Evolutionary conservation across 129 eudicot genomes (phyloP).

Genomic region (Daucus carota): DNA sequence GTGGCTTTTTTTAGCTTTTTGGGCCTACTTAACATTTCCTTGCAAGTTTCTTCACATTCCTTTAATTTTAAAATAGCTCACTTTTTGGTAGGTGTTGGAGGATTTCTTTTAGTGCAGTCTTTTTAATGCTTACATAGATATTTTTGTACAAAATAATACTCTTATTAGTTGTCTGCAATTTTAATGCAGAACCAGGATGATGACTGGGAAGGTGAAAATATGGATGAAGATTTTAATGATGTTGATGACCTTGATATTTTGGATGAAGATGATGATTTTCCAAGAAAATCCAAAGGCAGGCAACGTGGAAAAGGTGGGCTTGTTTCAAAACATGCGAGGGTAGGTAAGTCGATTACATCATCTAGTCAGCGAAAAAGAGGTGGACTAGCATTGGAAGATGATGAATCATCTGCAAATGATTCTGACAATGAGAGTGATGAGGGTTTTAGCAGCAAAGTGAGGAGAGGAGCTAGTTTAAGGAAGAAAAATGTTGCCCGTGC

Average conservation of each 20-base stretch:
- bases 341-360: constrained; percentile 26
- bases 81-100: not conserved
- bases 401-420: constrained; percentile 60
- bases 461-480: constrained; percentile 40
- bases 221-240: constrained; percentile 63
- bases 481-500: constrained; percentile 42
- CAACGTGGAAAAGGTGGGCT: constrained; percentile 50
- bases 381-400: constrained; percentile 61
- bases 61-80: too few species aligned
- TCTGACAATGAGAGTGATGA: constrained; percentile 60
- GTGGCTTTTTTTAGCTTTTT: too few species aligned
- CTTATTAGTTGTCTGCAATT: constrained; percentile 3
- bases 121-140: not conserved
- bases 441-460: constrained; percentile 37
- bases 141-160: not conserved
- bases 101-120: not conserved
- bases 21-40: not conserved
- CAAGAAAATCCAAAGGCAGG: constrained; percentile 52
- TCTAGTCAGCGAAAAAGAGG: constrained; percentile 53
- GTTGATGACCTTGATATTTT: constrained; percentile 66
- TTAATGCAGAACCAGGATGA: constrained; percentile 50
- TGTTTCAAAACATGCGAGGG: constrained; percentile 36
- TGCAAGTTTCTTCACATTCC: not conserved
- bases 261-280: constrained; percentile 58
- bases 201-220: constrained; percentile 73